phyloP scores from a whole-genome alignment of 2,329 filamentous ascomycete species.

The Pseudogymnoascus sp. region DNA sequence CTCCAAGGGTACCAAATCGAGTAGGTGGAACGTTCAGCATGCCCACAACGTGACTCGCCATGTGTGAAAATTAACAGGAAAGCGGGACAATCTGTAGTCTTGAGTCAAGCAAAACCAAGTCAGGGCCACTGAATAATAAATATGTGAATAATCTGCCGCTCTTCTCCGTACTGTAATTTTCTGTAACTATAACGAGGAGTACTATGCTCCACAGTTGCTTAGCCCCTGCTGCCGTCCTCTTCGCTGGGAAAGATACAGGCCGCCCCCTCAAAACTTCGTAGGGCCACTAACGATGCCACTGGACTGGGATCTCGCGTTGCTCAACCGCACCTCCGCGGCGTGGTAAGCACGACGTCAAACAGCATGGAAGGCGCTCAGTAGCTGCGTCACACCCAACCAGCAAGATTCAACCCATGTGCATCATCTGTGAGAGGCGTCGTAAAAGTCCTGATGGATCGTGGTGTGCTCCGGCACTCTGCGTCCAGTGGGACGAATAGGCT shows the following conservation, averaged over 20 bases:
- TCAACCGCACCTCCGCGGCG: conserved; percentile 3
- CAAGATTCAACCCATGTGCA: conserved; percentile 1
- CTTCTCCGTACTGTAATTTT: not conserved
- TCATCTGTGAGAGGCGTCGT: not conserved
- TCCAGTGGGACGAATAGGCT: not conserved
- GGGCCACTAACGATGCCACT: not conserved
- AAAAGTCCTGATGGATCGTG: not conserved
- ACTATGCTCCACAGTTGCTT: not conserved
- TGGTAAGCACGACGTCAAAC: conserved; percentile 3
- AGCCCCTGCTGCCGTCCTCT: not conserved
- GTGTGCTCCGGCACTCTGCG: conserved; percentile 1
- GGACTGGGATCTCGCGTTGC: not conserved
- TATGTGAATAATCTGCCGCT: not conserved
- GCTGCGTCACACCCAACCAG: not conserved
- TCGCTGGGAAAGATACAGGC: not conserved
- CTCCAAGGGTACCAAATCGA: not conserved
- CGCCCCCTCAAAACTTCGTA: not conserved
- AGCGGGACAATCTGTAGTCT: not conserved
- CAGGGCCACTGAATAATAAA: not conserved
- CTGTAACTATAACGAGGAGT: not conserved
- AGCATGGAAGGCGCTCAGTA: not conserved
- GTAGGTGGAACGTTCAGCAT: not conserved
- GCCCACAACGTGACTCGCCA: conserved; percentile 4
- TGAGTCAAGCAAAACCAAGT: not conserved
- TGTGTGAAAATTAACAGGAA: conserved; percentile 3